Percentiles rank a stretch among this genome's conserved stretches.
phyloP scores from a whole-genome alignment of 768 basidiomycete genomes.

The Mycena belliarum region DNA sequence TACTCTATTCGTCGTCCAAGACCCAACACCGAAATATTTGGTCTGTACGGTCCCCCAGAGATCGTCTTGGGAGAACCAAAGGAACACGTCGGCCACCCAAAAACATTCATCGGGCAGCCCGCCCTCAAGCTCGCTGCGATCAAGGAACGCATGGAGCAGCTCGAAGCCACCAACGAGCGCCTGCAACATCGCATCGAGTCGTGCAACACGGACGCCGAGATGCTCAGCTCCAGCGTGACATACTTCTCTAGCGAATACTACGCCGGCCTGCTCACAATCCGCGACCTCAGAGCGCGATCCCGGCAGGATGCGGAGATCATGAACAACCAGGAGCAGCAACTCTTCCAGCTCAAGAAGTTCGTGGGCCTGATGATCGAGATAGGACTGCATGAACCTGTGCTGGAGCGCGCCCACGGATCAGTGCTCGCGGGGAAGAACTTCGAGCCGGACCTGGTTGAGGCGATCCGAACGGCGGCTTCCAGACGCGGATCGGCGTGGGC shows the following conservation, averaged over 20 bases:
- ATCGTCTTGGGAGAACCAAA: conserved; percentile 10
- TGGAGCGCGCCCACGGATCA: conserved; percentile 31
- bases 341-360: conserved; percentile 35
- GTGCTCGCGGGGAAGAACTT: conserved; percentile 33
- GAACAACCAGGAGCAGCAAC: conserved; percentile 26
- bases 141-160: conserved; percentile 19
- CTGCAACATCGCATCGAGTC: conserved; percentile 18
- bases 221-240: conserved; percentile 26
- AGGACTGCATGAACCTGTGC: conserved; percentile 34
- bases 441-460: conserved; percentile 44
- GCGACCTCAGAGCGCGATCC: conserved; percentile 22
- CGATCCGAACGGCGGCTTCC: conserved; percentile 43
- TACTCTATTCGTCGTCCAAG: conserved; percentile 13
- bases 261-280: conserved; percentile 26
- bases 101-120: conserved; percentile 6
- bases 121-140: conserved; percentile 15
- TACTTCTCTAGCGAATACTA: conserved; percentile 30
- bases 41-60: background rate
- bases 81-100: conserved; percentile 8
- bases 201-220: conserved; percentile 21
- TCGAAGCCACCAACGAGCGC: conserved; percentile 31
- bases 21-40: conserved; percentile 5
- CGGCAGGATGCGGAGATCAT: conserved; percentile 31
- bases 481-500: conserved; percentile 44
- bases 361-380: conserved; percentile 39